Percentiles rank a stretch among this genome's conserved stretches.
Evolutionary conservation across 352 stramenopile species (phyloP).

Genomic region (Phytophthora cactorum): DNA sequence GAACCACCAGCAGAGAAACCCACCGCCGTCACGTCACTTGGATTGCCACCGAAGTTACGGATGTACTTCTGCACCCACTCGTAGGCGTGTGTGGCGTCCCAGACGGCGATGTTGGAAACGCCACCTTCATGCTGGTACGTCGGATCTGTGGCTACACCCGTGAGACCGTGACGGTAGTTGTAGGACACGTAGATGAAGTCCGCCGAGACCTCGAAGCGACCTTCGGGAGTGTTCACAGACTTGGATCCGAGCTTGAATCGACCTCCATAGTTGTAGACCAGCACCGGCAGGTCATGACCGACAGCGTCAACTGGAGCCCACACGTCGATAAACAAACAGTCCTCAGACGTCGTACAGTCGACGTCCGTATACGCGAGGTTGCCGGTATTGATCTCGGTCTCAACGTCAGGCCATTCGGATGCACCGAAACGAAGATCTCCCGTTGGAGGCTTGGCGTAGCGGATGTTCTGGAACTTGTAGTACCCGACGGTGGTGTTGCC

Average conservation of each 20-base stretch:
- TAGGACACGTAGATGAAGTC: conserved; percentile 44
- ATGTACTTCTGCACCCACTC: conserved; percentile 50
- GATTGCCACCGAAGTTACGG: conserved; percentile 43
- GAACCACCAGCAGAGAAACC: conserved; percentile 36
- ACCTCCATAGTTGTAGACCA: conserved; percentile 44
- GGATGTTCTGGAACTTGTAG: conserved; percentile 48
- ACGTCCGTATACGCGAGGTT: conserved; percentile 9
- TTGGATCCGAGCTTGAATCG: conserved; percentile 32
- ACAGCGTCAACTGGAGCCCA: conserved; percentile 29
- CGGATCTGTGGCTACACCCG: conserved; percentile 25
- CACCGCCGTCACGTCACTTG: conserved; percentile 38
- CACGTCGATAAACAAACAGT: conserved; percentile 30
- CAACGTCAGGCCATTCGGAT: background rate
- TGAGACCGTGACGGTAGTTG: conserved; percentile 46
- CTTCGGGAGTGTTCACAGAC: conserved; percentile 23
- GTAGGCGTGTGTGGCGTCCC: conserved; percentile 37
- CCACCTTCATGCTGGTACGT: conserved; percentile 42
- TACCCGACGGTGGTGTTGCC: conserved; percentile 36
- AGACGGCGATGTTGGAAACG: conserved; percentile 30
- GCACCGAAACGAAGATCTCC: conserved; percentile 33
- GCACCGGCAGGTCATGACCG: conserved; percentile 35
- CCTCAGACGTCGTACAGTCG: conserved; percentile 26
- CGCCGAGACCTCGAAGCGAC: conserved; percentile 28
- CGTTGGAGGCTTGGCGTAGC: conserved; percentile 31
- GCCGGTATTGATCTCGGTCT: background rate